Conservation (phyloP, 768 basidiomycete species). For the Russula virescens region DNA sequence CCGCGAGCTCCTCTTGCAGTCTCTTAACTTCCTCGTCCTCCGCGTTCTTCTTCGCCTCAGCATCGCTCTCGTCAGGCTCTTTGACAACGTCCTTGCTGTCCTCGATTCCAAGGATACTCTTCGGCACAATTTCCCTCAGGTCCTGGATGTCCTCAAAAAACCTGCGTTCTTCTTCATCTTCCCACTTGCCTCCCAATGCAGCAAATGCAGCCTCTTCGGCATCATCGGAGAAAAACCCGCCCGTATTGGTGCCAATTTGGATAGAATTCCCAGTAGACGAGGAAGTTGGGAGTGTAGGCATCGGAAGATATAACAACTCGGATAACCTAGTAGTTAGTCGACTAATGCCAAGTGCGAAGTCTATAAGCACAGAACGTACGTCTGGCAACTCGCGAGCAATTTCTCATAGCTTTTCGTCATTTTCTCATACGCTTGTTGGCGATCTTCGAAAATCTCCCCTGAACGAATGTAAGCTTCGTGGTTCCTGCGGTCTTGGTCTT, state of each 20-base stretch:
- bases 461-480: slow-evolving; percentile 99
- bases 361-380: slow-evolving; percentile 40
- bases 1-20: slow-evolving; percentile 73
- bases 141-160: slow-evolving; percentile 95
- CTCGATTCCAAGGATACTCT: slow-evolving; percentile 72
- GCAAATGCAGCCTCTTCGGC: slow-evolving; percentile 45
- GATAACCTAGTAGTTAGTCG: slow-evolving; percentile 54
- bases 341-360: neutral
- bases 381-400: slow-evolving; percentile 80
- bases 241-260: slow-evolving; percentile 52
- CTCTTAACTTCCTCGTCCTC: slow-evolving; percentile 68
- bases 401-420: slow-evolving; percentile 97
- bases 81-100: slow-evolving; percentile 32
- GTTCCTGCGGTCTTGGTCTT: slow-evolving; percentile 95
- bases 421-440: slow-evolving; percentile 97
- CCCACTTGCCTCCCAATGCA: slow-evolving; percentile 81
- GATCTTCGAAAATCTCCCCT: slow-evolving; percentile 98
- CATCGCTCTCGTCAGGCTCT: slow-evolving; percentile 38
- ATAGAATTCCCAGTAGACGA: slow-evolving; percentile 81
- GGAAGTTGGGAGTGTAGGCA: slow-evolving; percentile 78
- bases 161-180: slow-evolving; percentile 91
- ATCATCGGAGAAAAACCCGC: slow-evolving; percentile 45
- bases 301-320: slow-evolving; percentile 77
- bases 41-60: slow-evolving; percentile 50
- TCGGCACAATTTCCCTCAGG: slow-evolving; percentile 86